Evolutionary conservation across 1,284 basidiomycete species (phyloP).

Genomic region (Thelephora terrestris): DNA sequence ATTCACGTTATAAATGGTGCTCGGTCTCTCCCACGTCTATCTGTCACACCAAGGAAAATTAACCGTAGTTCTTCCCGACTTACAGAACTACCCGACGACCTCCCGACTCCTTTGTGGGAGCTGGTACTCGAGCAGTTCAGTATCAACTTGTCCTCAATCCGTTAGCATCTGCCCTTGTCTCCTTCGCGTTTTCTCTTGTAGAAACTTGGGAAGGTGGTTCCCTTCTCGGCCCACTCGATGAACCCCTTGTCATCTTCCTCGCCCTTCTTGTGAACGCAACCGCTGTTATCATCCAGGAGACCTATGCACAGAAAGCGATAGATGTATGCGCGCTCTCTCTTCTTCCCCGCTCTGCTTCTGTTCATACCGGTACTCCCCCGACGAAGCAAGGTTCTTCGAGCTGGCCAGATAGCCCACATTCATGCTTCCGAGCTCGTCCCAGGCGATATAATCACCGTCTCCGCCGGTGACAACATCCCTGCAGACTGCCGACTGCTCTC

Average conservation of each 20-base stretch:
- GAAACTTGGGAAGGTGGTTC: constrained; percentile 62
- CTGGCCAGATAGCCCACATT: constrained; percentile 60
- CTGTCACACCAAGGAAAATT: neutral
- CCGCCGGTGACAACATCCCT: constrained; percentile 90
- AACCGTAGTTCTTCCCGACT: constrained; percentile 2
- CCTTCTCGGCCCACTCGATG: constrained; percentile 80
- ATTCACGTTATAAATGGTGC: constrained; percentile 82
- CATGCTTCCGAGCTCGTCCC: constrained; percentile 86
- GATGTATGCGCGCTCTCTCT: constrained; percentile 51
- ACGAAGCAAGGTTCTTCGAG: constrained; percentile 88
- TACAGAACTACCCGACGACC: constrained; percentile 81
- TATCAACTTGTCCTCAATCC: constrained; percentile 94
- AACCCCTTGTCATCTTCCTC: constrained; percentile 86
- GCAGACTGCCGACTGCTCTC: constrained; percentile 86
- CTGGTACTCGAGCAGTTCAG: constrained; percentile 97
- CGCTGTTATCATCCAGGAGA: constrained; percentile 92
- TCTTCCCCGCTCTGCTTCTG: constrained; percentile 2
- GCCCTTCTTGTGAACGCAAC: constrained; percentile 91
- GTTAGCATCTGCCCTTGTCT: constrained; percentile 83
- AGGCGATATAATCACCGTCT: constrained; percentile 82
- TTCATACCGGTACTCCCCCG: constrained; percentile 63
- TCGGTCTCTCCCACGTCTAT: constrained; percentile 14
- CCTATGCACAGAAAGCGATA: constrained; percentile 90
- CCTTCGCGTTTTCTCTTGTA: constrained; percentile 81
- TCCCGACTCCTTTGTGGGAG: constrained; percentile 84